phyloP scores from a whole-genome alignment of 495 filamentous ascomycete species.

The Halenospora varia region DNA sequence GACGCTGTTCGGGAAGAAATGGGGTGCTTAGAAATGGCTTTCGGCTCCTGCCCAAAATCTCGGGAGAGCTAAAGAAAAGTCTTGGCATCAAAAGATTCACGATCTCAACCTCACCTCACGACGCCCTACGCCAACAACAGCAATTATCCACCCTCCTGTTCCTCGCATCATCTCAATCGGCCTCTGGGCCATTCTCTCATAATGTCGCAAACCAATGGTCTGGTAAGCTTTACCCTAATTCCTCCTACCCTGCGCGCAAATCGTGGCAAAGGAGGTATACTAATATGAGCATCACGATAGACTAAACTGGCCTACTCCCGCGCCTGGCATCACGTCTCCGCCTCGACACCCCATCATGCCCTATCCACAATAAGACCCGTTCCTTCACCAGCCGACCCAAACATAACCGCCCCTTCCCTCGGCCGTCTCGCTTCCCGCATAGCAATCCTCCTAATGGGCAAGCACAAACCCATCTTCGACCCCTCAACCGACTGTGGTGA shows the following conservation, averaged over 20 bases:
- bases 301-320: slow-evolving; percentile 95
- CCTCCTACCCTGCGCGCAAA: neutral
- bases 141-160: neutral
- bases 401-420: slow-evolving; percentile 62
- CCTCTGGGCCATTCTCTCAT: slow-evolving; percentile 21
- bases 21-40: slow-evolving; percentile 29
- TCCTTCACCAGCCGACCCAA: slow-evolving; percentile 38
- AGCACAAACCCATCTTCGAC: slow-evolving; percentile 98
- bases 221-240: slow-evolving; percentile 40
- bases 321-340: slow-evolving; percentile 88
- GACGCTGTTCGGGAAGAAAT: neutral
- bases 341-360: slow-evolving; percentile 46
- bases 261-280: neutral
- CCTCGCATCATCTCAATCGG: slow-evolving; percentile 16
- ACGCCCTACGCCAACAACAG: slow-evolving; percentile 1
- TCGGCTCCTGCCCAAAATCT: slow-evolving; percentile 1
- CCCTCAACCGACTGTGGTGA: slow-evolving; percentile 96
- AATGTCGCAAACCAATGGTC: slow-evolving; percentile 68
- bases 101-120: slow-evolving; percentile 7
- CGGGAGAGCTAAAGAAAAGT: slow-evolving; percentile 12
- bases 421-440: slow-evolving; percentile 90
- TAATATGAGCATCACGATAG: slow-evolving; percentile 43
- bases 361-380: slow-evolving; percentile 45
- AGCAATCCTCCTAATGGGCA: slow-evolving; percentile 92
- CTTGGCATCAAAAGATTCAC: slow-evolving; percentile 24